Base-by-base conservation (phyloP, 192 early-diverging fungal species). In the Coemansia sp. region DNA sequence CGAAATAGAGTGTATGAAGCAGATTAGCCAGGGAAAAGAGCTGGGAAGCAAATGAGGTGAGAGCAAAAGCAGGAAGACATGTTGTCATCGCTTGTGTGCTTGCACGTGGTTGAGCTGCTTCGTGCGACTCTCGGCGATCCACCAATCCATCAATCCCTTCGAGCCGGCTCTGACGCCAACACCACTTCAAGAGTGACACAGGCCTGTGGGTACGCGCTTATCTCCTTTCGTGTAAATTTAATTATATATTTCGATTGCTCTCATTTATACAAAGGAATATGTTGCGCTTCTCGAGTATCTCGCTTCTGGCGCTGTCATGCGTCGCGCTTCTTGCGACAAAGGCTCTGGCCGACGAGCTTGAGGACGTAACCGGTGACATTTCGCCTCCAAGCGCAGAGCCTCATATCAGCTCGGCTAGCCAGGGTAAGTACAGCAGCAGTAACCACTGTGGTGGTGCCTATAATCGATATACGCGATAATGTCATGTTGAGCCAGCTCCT, bases 341-440 rank as follows among this genome's bases (percentile, higher is more conserved):
- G 15, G 72, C 31, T 1, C 38, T 71, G 8, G 80, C 75, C 44
- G 80, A 83, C 38, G 80, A 83, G 70, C 70, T 83, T 20, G 80
- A 77, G 20, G 63, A 60, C 24, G 75, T 70, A 24, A 66, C 64
- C 2, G 80, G 80, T 53, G 66, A 71, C 12, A 44, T 62, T 38
- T 61, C 65, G 1, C 66, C 20, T 6, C 61, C 75, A 3, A 36
- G 55, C 1, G 19, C 69, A 39, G 74, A 70, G 24, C 27, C 70
- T 11, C 64, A 56, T 13, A 27, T 24, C 17, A 20, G 46, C 39
- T 17, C 69, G 6, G 42, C 41, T 39, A 31, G 38, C 46, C 61
- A 58, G 27, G 15, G 66, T 66, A 73, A 65, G 58, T 64, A 9
- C 44, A 7, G 24, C 59, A 61, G 36, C 44, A 13, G 24, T 11